These are phyloP conservation scores for Fusarium incarnatum DNA, from an alignment of 2,329 filamentous ascomycete species.

Conservation along the genomic window DNA sequence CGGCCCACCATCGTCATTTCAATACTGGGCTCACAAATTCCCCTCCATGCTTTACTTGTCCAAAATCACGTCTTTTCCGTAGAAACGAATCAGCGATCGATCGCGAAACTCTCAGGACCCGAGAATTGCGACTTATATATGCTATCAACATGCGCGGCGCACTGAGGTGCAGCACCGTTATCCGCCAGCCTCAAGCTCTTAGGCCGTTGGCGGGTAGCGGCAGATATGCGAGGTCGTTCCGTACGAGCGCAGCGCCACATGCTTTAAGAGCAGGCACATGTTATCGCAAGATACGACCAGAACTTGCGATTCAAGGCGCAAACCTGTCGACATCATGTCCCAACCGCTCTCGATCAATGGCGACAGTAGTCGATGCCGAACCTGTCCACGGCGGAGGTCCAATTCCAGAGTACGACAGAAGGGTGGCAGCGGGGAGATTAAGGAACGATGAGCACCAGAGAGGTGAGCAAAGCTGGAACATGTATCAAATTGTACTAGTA, in stretches of 20 bases:
- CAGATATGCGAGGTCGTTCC: slow-evolving; percentile 37
- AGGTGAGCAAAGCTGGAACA: slow-evolving; percentile 60
- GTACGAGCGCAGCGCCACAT: slow-evolving; percentile 38
- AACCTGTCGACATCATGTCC: slow-evolving; percentile 19
- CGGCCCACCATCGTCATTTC: slow-evolving; percentile 45
- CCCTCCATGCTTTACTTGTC: slow-evolving; percentile 34
- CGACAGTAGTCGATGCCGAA: slow-evolving; percentile 45
- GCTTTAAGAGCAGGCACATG: slow-evolving; percentile 9
- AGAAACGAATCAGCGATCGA: slow-evolving; percentile 25
- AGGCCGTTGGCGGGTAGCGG: slow-evolving; percentile 28
- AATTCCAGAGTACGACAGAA: slow-evolving; percentile 86
- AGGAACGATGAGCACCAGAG: slow-evolving; percentile 92
- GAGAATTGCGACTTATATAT: slow-evolving; percentile 7
- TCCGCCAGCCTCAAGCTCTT: slow-evolving; percentile 29
- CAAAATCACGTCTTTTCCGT: slow-evolving; percentile 1
- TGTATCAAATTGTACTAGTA: background rate
- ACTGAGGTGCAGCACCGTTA: slow-evolving; percentile 32
- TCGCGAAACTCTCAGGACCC: background rate
- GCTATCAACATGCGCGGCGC: slow-evolving; percentile 36
- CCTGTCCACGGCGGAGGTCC: slow-evolving; percentile 69
- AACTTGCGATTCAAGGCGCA: slow-evolving; percentile 1
- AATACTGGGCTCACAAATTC: slow-evolving; percentile 44
- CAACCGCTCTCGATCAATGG: slow-evolving; percentile 42
- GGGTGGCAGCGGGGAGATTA: slow-evolving; percentile 78
- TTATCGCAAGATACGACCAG: slow-evolving; percentile 13